Conservation (phyloP, 2,329 filamentous ascomycete genomes). For the Scytalidium sp. region DNA sequence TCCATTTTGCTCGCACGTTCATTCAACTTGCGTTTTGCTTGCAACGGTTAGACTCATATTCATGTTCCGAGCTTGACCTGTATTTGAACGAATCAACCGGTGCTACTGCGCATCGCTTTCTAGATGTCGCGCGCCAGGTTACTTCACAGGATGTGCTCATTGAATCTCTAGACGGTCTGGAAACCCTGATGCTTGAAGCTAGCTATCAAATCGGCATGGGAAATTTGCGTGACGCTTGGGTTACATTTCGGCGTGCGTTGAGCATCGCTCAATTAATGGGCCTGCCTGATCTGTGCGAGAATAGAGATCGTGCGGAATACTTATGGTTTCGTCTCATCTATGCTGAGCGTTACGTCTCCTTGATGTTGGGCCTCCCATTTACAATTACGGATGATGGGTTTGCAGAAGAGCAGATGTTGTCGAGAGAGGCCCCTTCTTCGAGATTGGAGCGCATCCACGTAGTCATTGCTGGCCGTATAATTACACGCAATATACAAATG, state of each 20-base stretch:
- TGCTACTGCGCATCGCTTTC: slow-evolving; percentile 20
- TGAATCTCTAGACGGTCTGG: slow-evolving; percentile 43
- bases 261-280: slow-evolving; percentile 36
- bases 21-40: slow-evolving; percentile 35
- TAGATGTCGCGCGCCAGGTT: slow-evolving; percentile 26
- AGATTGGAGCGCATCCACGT: slow-evolving; percentile 43
- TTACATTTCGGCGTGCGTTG: slow-evolving; percentile 41
- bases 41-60: slow-evolving; percentile 18
- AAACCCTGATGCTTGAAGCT: slow-evolving; percentile 44
- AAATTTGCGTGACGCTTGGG: slow-evolving; percentile 43
- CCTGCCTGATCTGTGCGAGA: slow-evolving; percentile 18
- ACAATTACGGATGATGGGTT: slow-evolving; percentile 31
- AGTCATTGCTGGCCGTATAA: slow-evolving; percentile 32
- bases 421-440: slow-evolving; percentile 35
- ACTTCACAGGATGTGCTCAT: slow-evolving; percentile 43
- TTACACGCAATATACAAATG: slow-evolving; percentile 30
- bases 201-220: slow-evolving; percentile 41
- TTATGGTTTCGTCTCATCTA: slow-evolving; percentile 45
- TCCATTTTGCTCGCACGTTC: slow-evolving; percentile 39
- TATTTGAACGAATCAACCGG: slow-evolving; percentile 15
- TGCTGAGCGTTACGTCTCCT: slow-evolving; percentile 43
- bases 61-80: background rate
- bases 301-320: slow-evolving; percentile 33
- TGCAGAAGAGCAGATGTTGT: slow-evolving; percentile 23
- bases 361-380: slow-evolving; percentile 44